Base-by-base conservation (phyloP, 2,329 filamentous ascomycete genomes). In the Corynespora cassiicola region DNA sequence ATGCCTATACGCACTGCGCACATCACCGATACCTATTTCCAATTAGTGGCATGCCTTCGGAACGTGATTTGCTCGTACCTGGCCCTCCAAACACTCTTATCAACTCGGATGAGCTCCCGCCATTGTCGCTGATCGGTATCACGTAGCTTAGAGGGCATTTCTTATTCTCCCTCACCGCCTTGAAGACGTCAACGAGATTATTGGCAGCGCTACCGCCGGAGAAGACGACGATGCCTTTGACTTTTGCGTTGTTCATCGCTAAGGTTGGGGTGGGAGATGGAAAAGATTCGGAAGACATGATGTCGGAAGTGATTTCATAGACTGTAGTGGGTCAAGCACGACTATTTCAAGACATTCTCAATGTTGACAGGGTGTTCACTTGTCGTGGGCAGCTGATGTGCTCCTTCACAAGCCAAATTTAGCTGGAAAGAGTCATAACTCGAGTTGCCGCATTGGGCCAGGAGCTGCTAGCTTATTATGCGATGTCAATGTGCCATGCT, bases 121-220 rank as follows among this genome's bases (percentile, higher is more conserved):
- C 92, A 69, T 97, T 97, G 71, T 97, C 92, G 51, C 88, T 94
- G 64, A 96, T 96, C 22, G 92, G 92, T 35, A 97, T 95, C 42
- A 96, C 84, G 67, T 95, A 95, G 69, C 82, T 89, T 26, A 95
- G 72, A 3, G 79, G 74, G 59, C 86, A 87, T 25, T 78, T 71
- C 46, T 86, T 87, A 54, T 78, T 84, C 47, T 84, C 69, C 18
- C 74, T 68, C 5, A 82, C 70, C 15, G 72, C 68, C 42, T 77
- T 85, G 70, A 96, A 96, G 8, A 96, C 88, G 65, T 96, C 92
- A 25, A 96, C 92, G 5, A 96, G 80, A 58, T 81, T 95, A 64
- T 96, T 97, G 5, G 92, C 90, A n/a, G 91, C 92, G 53, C 89
- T 96, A 36, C 91, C 91, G 24, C 90, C 90, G 1, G 90, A 95